These are phyloP conservation scores for Sclerotinia sclerotiorum DNA, from an alignment of 2,329 filamentous ascomycete genomes.

Conservation along the genomic window DNA sequence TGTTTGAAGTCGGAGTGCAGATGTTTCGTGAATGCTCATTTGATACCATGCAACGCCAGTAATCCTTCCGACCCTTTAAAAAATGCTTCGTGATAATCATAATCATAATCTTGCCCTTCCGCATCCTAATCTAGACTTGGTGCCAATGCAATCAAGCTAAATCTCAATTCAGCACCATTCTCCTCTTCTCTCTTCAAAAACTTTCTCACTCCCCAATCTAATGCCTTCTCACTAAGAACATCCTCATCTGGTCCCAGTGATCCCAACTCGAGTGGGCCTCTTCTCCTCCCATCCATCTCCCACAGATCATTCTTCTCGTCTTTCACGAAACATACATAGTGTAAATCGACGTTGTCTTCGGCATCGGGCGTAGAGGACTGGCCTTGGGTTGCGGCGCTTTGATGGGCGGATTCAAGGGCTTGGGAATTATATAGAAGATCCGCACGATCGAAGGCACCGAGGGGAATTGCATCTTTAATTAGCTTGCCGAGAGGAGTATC, in stretches of 20 bases:
- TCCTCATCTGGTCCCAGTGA: conserved; percentile 62
- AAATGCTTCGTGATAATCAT: background rate
- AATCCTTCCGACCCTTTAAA: background rate
- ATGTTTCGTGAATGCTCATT: background rate
- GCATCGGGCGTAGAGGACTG: conserved; percentile 72
- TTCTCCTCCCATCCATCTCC: conserved; percentile 71
- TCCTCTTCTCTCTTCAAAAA: conserved; percentile 42
- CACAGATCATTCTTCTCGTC: conserved; percentile 63
- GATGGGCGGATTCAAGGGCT: conserved; percentile 76
- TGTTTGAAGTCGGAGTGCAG: background rate
- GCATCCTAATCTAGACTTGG: conserved; percentile 30
- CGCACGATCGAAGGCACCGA: conserved; percentile 66
- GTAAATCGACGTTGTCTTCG: conserved; percentile 76
- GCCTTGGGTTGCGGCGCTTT: conserved; percentile 81
- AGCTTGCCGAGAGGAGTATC: conserved; percentile 56
- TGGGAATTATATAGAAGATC: conserved; percentile 75
- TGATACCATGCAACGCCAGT: conserved; percentile 12
- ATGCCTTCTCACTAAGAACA: conserved; percentile 71
- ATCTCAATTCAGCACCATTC: conserved; percentile 36
- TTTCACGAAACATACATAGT: conserved; percentile 95
- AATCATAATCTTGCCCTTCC: conserved; percentile 14
- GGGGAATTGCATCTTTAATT: conserved; percentile 66
- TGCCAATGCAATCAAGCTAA: conserved; percentile 38
- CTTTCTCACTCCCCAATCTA: conserved; percentile 61
- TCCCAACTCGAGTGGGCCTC: conserved; percentile 52